Conservation (phyloP, 176 grass and related monocot genomes). For the Oropetium thomaeum region DNA sequence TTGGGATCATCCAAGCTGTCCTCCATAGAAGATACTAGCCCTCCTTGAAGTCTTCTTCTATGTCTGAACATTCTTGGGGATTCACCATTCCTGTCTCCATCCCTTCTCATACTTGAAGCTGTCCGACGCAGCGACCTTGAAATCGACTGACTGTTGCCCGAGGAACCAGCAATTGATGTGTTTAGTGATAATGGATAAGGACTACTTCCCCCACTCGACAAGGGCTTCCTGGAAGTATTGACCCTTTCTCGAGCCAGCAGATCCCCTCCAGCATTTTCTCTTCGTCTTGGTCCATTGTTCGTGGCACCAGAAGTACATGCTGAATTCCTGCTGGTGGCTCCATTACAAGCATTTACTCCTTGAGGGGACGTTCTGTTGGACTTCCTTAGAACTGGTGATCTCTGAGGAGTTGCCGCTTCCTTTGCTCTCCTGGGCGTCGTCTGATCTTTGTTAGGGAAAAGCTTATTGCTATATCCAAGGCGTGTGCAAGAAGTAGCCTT, state of each 20-base stretch:
- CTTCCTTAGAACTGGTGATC: conserved; percentile 24
- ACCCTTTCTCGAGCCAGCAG: conserved; percentile 20
- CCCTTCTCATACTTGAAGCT: conserved; percentile 27
- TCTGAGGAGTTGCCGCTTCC: conserved; percentile 6
- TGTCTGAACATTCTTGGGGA: conserved; percentile 15
- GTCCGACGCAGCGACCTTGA: conserved; percentile 8
- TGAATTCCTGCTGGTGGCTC: conserved; percentile 12
- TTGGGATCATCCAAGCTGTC: conserved; percentile 31
- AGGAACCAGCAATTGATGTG: conserved; percentile 2
- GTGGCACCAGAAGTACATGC: background rate
- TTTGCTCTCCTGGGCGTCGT: conserved; percentile 19
- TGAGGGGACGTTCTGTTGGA: conserved; percentile 17
- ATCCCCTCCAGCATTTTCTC: conserved; percentile 22
- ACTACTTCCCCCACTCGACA: conserved; percentile 15
- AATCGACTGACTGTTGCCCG: background rate
- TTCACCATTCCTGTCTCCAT: background rate
- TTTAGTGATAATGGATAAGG: conserved; percentile 1
- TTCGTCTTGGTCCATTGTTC: conserved; percentile 8
- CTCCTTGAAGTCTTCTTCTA: conserved; percentile 17
- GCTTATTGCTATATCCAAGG: conserved; percentile 46
- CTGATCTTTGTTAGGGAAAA: conserved; percentile 43
- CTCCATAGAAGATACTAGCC: conserved; percentile 17
- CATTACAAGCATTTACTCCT: conserved; percentile 29
- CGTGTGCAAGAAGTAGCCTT: conserved; percentile 32
- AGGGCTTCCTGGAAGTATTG: conserved; percentile 27